Conservation (phyloP, 306 rosid species). For the Biancaea sappan region DNA sequence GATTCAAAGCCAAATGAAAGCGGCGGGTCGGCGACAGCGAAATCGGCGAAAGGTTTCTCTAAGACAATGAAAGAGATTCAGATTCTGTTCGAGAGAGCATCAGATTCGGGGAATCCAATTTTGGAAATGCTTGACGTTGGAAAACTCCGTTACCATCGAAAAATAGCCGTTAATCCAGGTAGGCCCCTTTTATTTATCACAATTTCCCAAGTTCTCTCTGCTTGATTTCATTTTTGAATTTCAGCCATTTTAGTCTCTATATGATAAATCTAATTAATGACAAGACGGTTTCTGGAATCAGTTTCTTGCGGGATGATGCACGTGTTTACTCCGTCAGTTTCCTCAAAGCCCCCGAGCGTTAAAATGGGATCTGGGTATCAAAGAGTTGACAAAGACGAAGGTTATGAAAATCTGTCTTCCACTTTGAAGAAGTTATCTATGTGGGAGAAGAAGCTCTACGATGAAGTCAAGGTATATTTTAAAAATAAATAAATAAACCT, state of each 20-base stretch:
- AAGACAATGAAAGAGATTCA: constrained; percentile 67
- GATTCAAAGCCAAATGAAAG: constrained; percentile 21
- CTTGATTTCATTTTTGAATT: not conserved
- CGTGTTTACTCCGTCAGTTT: constrained; percentile 33
- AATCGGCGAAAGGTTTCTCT: constrained; percentile 35
- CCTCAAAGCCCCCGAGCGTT: constrained; percentile 10
- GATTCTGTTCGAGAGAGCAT: constrained; percentile 58
- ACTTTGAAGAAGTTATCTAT: constrained; percentile 60
- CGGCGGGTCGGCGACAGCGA: constrained; percentile 5
- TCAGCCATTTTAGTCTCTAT: not conserved
- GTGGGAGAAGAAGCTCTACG: constrained; percentile 88
- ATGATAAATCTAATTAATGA: not conserved
- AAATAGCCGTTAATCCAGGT: constrained; percentile 57
- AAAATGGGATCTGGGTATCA: constrained; percentile 11
- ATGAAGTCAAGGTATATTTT: constrained; percentile 74
- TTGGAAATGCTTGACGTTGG: constrained; percentile 57
- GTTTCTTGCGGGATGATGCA: constrained; percentile 58
- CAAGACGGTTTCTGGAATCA: constrained; percentile 27
- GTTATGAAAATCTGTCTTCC: constrained; percentile 47
- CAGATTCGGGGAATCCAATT: constrained; percentile 63
- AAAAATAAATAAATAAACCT: no score
- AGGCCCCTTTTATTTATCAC: not conserved
- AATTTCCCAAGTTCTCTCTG: not conserved
- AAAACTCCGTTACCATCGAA: constrained; percentile 50
- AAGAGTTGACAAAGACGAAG: constrained; percentile 40